phyloP scores from a whole-genome alignment of 192 early-diverging fungal genomes.

The Pilobolus umbonatus region DNA sequence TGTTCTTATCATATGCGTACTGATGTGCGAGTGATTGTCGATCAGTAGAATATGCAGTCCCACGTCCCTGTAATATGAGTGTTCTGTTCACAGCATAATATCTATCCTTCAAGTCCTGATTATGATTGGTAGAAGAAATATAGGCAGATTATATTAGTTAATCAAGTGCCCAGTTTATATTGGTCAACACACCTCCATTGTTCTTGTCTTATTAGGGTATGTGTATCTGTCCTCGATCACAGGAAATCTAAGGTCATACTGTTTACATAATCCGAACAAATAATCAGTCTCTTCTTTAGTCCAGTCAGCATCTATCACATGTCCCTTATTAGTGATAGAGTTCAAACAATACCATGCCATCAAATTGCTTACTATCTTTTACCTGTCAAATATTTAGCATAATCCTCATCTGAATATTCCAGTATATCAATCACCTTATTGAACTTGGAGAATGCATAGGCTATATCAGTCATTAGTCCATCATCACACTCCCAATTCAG shows the following conservation, averaged over 20 bases:
- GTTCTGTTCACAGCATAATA: constrained; percentile 69
- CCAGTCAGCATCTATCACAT: constrained; percentile 63
- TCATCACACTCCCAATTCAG: background rate
- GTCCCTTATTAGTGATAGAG: background rate
- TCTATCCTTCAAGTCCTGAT: constrained; percentile 81
- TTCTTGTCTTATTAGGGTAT: constrained; percentile 35
- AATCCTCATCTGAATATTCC: constrained; percentile 81
- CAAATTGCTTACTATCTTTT: background rate
- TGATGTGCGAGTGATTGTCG: constrained; percentile 28
- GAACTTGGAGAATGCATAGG: constrained; percentile 74
- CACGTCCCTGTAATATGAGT: constrained; percentile 53
- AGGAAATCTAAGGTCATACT: constrained; percentile 80
- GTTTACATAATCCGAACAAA: constrained; percentile 63
- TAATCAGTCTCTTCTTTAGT: constrained; percentile 83
- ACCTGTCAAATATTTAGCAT: constrained; percentile 65
- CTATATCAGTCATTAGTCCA: constrained; percentile 19
- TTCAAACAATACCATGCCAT: constrained; percentile 1
- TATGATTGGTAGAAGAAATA: too few species aligned
- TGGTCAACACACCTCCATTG: constrained; percentile 40
- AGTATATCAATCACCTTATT: constrained; percentile 67
- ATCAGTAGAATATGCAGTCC: constrained; percentile 15
- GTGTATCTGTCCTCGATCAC: constrained; percentile 84
- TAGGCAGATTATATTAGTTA: background rate
- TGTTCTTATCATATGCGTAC: constrained; percentile 48
- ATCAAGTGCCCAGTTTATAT: background rate